Base-by-base conservation (phyloP, 305 asterid species). In the Solanum hybrid region DNA sequence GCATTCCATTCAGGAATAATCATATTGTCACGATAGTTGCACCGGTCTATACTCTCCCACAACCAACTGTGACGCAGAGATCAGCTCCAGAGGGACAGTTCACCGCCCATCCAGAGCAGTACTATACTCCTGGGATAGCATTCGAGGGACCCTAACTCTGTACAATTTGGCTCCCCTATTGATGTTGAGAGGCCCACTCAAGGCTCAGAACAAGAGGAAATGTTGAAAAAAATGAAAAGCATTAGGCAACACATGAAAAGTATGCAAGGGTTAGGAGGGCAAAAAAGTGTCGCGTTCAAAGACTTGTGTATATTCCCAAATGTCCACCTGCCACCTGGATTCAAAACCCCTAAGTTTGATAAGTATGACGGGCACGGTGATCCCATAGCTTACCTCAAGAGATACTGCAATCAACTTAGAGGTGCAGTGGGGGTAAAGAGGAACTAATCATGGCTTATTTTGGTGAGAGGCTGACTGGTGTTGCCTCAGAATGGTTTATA, bases 1-100 rank as follows among this genome's bases (percentile, higher is more conserved):
- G 4, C 38, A 29, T 31, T 12, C 3, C 12, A 76, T 31, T 34
- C 22, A 76, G 1, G 38, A 8, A 14, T 20, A 31, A 76, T 14
- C 81, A 4, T 0, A 13, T 22, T 31, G 20, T 15, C 3, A 7
- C 3, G 2, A 14, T 0, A 14, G 3, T 0, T 15, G 1, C 38
- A 31, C 81, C 24, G 0, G 4, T 31, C 0, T 76, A 76, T 15
- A 13, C 38, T 32, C 24, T 32, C 5, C 13, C 38, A 3, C 13
- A 76, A 7, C 24, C 7, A 76, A 76, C 24, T 6, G 13, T 76
- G 81, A 8, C 1, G 2, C 38, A 31, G 8, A 76, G 12, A 34
- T 11, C 1, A 14, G 4, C 10, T 75, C 37, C 4, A 27, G 37
- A 14, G 20, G 12, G n/a, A 17, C 6, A 29, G 5, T 76, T 31